These are phyloP conservation scores for Fusarium dimerum DNA, from an alignment of 2,329 filamentous ascomycete genomes.

Conservation along the genomic window DNA sequence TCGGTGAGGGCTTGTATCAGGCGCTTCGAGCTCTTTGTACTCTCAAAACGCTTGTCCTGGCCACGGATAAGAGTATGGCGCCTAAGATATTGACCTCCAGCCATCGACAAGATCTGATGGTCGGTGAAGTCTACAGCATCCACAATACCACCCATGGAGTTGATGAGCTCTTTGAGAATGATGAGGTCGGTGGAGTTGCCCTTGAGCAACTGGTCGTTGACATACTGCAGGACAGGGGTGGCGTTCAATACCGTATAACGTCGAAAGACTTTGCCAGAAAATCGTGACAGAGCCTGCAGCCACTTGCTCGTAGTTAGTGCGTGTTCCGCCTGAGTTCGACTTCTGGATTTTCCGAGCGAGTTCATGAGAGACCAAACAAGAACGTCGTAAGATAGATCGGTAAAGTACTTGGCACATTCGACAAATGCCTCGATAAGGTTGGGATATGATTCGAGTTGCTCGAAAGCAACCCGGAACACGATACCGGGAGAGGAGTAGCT, in stretches of 20 bases:
- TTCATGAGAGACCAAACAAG: slow-evolving; percentile 90
- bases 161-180: slow-evolving; percentile 86
- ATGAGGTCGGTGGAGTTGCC: slow-evolving; percentile 90
- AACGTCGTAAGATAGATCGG: slow-evolving; percentile 87
- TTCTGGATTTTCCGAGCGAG: slow-evolving; percentile 63
- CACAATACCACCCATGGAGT: slow-evolving; percentile 91
- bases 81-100: slow-evolving; percentile 77
- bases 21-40: slow-evolving; percentile 72
- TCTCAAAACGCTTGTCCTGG: slow-evolving; percentile 79
- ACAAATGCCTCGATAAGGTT: slow-evolving; percentile 95
- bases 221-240: slow-evolving; percentile 84
- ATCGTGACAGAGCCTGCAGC: slow-evolving; percentile 87
- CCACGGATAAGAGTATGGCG: slow-evolving; percentile 78
- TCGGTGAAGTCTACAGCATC: slow-evolving; percentile 88
- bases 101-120: slow-evolving; percentile 82
- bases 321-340: slow-evolving; percentile 62
- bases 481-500: slow-evolving; percentile 87
- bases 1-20: slow-evolving; percentile 79
- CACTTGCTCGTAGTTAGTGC: slow-evolving; percentile 82
- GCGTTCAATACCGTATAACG: slow-evolving; percentile 83
- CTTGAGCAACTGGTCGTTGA: slow-evolving; percentile 77
- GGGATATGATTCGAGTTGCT: slow-evolving; percentile 89
- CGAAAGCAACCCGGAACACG: slow-evolving; percentile 85
- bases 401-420: slow-evolving; percentile 93
- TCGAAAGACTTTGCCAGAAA: slow-evolving; percentile 87